Percentiles rank a stretch among this genome's conserved stretches.
Conservation (phyloP, 164 flowering plant genomes). For the Litsea cubeba region DNA sequence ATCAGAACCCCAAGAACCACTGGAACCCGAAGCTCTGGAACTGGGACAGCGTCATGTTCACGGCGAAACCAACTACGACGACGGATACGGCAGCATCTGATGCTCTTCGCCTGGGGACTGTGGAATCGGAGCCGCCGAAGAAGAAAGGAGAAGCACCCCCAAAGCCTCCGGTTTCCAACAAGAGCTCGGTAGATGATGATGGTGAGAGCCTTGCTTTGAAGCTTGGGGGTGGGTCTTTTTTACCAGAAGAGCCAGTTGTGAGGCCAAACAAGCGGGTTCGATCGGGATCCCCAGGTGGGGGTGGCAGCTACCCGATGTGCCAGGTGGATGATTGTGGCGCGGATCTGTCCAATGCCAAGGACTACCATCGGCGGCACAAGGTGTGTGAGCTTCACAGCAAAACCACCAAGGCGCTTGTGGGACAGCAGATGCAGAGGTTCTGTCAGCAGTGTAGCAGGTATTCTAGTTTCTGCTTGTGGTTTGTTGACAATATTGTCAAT, state of each 20-base stretch:
- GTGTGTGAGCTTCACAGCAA: constrained; percentile 86
- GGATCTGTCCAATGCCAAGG: constrained; percentile 71
- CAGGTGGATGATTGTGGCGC: constrained; percentile 82
- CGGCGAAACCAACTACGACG: constrained; percentile 43
- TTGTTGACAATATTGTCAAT: background rate
- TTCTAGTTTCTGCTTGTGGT: background rate
- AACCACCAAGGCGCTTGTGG: constrained; percentile 67
- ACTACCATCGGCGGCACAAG: constrained; percentile 88
- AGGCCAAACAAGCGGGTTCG: constrained; percentile 63
- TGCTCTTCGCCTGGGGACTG: constrained; percentile 18
- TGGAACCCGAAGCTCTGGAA: constrained; percentile 75
- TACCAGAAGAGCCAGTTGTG: constrained; percentile 22
- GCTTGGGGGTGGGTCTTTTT: constrained; percentile 47
- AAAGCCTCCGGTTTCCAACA: constrained; percentile 12
- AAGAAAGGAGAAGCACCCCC: constrained; percentile 13
- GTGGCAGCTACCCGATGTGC: constrained; percentile 54
- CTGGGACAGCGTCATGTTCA: constrained; percentile 65
- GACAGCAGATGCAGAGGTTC: constrained; percentile 82
- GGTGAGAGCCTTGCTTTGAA: constrained; percentile 46
- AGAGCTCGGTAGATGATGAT: constrained; percentile 14
- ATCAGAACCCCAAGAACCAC: constrained; percentile 18
- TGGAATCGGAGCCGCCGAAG: constrained; percentile 16
- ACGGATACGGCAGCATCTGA: constrained; percentile 17
- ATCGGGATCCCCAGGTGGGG: constrained; percentile 64
- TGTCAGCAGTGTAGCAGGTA: constrained; percentile 98